Base-by-base conservation (phyloP, 805 yeast genomes). In the Lachancea sp. region DNA sequence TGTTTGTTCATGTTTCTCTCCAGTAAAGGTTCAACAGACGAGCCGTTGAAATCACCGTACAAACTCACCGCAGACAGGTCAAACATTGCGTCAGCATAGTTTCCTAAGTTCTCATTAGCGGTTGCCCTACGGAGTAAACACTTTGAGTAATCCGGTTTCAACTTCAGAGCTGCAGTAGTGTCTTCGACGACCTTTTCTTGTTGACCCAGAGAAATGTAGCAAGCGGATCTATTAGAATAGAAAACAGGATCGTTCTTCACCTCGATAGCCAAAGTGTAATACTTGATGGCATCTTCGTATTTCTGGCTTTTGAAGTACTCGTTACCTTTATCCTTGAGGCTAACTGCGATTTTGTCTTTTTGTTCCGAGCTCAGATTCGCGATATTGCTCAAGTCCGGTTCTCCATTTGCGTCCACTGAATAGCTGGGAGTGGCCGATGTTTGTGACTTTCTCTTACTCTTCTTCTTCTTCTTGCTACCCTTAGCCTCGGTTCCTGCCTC, bases 161-260 rank as follows among this genome's bases (percentile, higher is more conserved):
- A 68, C 54, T 78, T 74, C 55, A 92, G 73, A 21, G 97, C 98
- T 46, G 73, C 75, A 16, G 95, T 77, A 42, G 96, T 83, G 62
- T 88, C 96, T 51, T 78, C 84, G 48, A 92, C 74, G 34, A 89
- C 96, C 60, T 87, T 81, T 53, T 85, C 87, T 60, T 77, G 79
- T 47, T 88, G 77, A 48, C 79, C 76, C 50, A 85, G 69, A 7
- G 94, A 86, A 38, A 89, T 83, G 67, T 84, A 84, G 66, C 96
- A 90, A 13, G 98, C 98, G 21, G 97, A 88, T 66, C 97, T 80
- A 71, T 92, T 92, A 46, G 97, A 87, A 68, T 81, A 90, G 68
- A 75, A 92, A 25, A 89, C 83, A 4, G 97, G 88, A 64, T 92
- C 97, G 51, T 72, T 65, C 59, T 82, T 81, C 57, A 86, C 71